Evolutionary conservation across 257 asterid species (phyloP).

Genomic region (Mentha longifolia): DNA sequence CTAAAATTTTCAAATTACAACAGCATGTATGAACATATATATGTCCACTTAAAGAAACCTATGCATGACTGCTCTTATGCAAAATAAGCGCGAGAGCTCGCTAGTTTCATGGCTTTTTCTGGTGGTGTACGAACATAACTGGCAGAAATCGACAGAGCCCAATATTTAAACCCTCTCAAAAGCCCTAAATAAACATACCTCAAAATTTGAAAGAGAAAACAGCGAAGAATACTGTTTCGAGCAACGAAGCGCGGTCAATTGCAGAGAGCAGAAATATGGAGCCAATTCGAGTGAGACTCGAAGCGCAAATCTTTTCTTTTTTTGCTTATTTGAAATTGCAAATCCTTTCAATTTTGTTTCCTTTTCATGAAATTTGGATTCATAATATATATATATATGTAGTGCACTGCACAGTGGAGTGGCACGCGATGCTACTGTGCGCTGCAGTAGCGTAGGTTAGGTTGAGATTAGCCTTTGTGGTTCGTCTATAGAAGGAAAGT

Average conservation of each 20-base stretch:
- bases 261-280: conserved; percentile 15
- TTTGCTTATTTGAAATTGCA: not conserved
- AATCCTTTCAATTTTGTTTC: conserved; percentile 16
- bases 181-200: conserved; percentile 43
- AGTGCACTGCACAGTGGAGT: conserved; percentile 31
- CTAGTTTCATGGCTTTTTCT: not conserved
- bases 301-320: conserved; percentile 1
- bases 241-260: conserved; percentile 29
- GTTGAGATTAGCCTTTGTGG: not conserved
- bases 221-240: conserved; percentile 11
- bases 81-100: not conserved
- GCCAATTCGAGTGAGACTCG: conserved; percentile 34
- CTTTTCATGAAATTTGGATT: conserved; percentile 14
- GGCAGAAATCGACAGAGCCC: conserved; percentile 13
- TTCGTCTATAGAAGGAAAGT: not conserved
- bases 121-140: not conserved
- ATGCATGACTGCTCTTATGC: conserved; percentile 35
- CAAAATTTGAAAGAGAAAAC: not conserved
- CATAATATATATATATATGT: conserved; percentile 9
- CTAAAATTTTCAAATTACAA: not conserved
- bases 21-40: conserved; percentile 19
- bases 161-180: conserved; percentile 24
- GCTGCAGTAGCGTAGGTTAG: conserved; percentile 28
- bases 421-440: conserved; percentile 34
- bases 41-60: conserved; percentile 5